A percentile compares a stretch with the other conserved stretches of the same genome.
phyloP scores from a whole-genome alignment of 208 protist species.

The Wallacemonas sp. region DNA sequence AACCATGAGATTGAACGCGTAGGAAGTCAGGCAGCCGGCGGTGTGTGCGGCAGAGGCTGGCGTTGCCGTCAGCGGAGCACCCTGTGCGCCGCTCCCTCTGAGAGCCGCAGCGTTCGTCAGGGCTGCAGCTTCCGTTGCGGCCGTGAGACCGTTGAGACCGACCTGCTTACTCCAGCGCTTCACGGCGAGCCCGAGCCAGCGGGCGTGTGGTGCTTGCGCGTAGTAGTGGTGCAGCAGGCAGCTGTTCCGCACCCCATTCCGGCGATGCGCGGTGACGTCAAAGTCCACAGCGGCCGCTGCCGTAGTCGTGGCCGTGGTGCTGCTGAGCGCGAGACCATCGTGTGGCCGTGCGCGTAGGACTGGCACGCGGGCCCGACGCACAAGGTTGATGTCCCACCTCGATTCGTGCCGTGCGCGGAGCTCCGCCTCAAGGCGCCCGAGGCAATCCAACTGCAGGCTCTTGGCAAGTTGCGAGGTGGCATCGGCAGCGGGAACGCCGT shows the following conservation, averaged over 20 bases:
- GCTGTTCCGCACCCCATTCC: slow-evolving; percentile 89
- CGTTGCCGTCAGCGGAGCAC: no score
- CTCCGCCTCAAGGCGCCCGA: slow-evolving; percentile 30
- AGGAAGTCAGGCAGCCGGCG: slow-evolving; percentile 82
- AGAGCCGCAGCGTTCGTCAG: no score
- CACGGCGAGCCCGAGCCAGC: slow-evolving; percentile 75
- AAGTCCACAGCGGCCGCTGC: slow-evolving; percentile 45
- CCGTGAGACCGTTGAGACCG: slow-evolving; percentile 56
- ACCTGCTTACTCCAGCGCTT: slow-evolving; percentile 87
- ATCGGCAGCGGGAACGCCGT: slow-evolving; percentile 35
- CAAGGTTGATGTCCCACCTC: slow-evolving; percentile 62
- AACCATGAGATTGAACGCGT: slow-evolving; percentile 88
- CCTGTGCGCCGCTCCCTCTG: no score
- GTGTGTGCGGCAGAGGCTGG: slow-evolving; percentile 30
- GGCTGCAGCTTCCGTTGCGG: slow-evolving; percentile 11
- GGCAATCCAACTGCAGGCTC: slow-evolving; percentile 62
- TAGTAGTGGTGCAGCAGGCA: slow-evolving; percentile 77
- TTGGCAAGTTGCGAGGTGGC: slow-evolving; percentile 65
- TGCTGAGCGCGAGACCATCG: no score
- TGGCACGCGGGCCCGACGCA: slow-evolving; percentile 84
- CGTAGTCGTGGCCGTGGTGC: slow-evolving; percentile 9
- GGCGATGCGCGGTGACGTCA: slow-evolving; percentile 78
- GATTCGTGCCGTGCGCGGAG: slow-evolving; percentile 34
- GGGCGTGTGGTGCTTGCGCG: slow-evolving; percentile 53
- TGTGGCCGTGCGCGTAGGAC: slow-evolving; percentile 81